A percentile compares a stretch with the other conserved stretches of the same genome.
Conservation (phyloP, 148 eudicot genomes). For the Cornus controversa region DNA sequence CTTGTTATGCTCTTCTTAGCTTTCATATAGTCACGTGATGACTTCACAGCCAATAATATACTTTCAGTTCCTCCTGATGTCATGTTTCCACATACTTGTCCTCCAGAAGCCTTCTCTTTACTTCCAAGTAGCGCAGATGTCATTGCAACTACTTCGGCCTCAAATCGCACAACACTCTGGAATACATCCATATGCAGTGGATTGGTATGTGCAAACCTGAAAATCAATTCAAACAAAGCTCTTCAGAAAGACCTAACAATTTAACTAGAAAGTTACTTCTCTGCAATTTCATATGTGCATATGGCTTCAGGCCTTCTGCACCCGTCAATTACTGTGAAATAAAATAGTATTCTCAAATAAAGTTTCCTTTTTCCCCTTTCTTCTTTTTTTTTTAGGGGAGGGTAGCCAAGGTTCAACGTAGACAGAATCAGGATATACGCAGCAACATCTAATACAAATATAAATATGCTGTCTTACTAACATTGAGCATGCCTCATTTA, state of each 20-base stretch:
- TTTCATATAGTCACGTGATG: slow-evolving; percentile 96
- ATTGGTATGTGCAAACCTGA: slow-evolving; percentile 98
- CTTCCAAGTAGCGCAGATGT: slow-evolving; percentile 87
- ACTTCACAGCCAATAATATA: slow-evolving; percentile 82
- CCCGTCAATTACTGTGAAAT: too few relatives aligned
- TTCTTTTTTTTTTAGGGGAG: too few relatives aligned
- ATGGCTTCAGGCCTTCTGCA: too few relatives aligned
- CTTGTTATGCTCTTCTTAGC: slow-evolving; percentile 67
- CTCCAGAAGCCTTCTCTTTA: slow-evolving; percentile 80
- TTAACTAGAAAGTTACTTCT: neutral
- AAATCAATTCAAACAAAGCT: neutral
- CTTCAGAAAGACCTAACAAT: neutral
- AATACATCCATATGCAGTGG: slow-evolving; percentile 96
- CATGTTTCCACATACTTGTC: slow-evolving; percentile 97
- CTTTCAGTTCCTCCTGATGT: slow-evolving; percentile 99
- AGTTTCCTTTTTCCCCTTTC: too few relatives aligned
- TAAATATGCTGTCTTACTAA: slow-evolving; percentile 39
- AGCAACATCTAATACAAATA: neutral
- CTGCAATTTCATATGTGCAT: neutral
- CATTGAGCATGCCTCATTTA: slow-evolving; percentile 97
- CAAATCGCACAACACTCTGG: slow-evolving; percentile 76
- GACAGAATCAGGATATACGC: neutral
- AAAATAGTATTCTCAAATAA: too few relatives aligned
- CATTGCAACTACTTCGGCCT: slow-evolving; percentile 97
- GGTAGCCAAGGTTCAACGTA: too few relatives aligned